A percentile compares a stretch with the other conserved stretches of the same genome.
Conservation (phyloP, 345 rosid genomes). For the Populus alba region DNA sequence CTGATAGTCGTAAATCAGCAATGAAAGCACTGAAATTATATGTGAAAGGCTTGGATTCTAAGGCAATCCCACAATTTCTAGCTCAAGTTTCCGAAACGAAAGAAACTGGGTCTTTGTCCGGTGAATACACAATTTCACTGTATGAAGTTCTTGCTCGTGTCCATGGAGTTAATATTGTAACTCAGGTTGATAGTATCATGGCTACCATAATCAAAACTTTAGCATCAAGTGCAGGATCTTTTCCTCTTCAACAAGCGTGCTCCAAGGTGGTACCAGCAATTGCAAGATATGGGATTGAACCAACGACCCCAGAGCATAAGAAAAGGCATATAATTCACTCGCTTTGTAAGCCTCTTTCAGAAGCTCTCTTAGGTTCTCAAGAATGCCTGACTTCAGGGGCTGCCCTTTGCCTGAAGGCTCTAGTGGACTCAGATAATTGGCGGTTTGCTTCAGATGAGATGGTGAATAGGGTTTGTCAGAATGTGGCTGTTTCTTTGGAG, state of each 20-base stretch:
- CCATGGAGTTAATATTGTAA: constrained; percentile 87
- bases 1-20: constrained; percentile 68
- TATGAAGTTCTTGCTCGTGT: constrained; percentile 93
- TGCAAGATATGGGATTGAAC: constrained; percentile 87
- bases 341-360: constrained; percentile 77
- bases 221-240: constrained; percentile 86
- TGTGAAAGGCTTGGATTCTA: constrained; percentile 78
- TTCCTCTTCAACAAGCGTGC: constrained; percentile 97
- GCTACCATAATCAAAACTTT: constrained; percentile 72
- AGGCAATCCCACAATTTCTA: constrained; percentile 77
- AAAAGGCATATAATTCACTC: constrained; percentile 71
- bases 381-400: constrained; percentile 84
- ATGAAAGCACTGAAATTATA: constrained; percentile 77
- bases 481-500: constrained; percentile 83
- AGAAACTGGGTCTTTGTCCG: constrained; percentile 77
- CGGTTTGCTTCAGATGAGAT: constrained; percentile 82
- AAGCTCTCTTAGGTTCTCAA: constrained; percentile 73
- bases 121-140: constrained; percentile 88
- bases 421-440: constrained; percentile 90
- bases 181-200: constrained; percentile 90
- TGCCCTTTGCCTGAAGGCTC: constrained; percentile 84
- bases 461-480: constrained; percentile 87
- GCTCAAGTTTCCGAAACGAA: constrained; percentile 86
- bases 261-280: constrained; percentile 90
- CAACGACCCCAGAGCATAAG: constrained; percentile 63